These are phyloP conservation scores for Populus alba DNA, from an alignment of 345 rosid species.

Conservation along the genomic window DNA sequence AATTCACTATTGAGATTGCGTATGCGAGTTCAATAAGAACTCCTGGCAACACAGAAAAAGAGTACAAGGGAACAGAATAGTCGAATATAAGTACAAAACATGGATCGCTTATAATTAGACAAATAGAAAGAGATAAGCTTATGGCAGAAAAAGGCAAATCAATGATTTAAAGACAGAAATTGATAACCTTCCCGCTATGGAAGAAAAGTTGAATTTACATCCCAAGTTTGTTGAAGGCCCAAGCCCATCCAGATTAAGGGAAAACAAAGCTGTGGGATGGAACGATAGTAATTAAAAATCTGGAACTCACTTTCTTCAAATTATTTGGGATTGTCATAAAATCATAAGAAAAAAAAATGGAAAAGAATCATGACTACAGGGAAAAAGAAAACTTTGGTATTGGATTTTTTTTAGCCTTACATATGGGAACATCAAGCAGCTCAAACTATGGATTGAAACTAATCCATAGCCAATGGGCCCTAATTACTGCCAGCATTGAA, in stretches of 20 bases:
- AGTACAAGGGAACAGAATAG: neutral
- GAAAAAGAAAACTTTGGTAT: neutral
- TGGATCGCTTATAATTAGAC: neutral
- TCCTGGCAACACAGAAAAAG: neutral
- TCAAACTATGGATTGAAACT: neutral
- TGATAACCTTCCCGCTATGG: neutral
- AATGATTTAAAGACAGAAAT: neutral
- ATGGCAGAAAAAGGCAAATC: conserved; percentile 5
- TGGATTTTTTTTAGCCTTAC: neutral
- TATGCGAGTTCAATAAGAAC: neutral
- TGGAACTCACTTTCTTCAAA: neutral
- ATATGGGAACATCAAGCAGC: neutral
- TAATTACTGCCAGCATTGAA: neutral
- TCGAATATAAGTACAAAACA: neutral
- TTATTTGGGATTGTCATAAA: neutral
- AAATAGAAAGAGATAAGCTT: neutral
- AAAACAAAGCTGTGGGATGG: neutral
- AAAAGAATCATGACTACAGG: neutral
- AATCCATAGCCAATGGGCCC: neutral
- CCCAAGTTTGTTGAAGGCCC: neutral
- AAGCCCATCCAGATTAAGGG: neutral
- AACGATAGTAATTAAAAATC: neutral
- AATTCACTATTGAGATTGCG: neutral
- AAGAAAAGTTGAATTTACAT: neutral
- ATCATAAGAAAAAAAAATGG: neutral